Evolutionary conservation across 352 stramenopile species (phyloP).

Genomic region (Phytophthora hybrid): DNA sequence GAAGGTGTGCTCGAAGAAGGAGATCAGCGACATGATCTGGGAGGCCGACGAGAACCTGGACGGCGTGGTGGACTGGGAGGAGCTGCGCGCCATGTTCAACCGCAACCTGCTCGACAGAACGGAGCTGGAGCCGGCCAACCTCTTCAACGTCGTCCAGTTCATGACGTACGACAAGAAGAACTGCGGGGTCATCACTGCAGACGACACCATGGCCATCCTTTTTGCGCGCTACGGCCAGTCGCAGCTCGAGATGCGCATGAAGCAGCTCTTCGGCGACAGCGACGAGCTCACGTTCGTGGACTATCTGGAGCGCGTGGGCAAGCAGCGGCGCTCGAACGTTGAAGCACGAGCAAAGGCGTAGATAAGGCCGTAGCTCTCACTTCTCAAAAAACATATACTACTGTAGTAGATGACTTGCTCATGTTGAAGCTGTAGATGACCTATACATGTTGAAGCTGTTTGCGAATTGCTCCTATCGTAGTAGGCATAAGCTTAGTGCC

Average conservation of each 20-base stretch:
- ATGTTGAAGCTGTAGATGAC: background rate
- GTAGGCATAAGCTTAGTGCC: background rate
- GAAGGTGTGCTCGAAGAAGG: slow-evolving; percentile 94
- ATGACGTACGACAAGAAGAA: slow-evolving; percentile 98
- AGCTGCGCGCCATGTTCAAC: slow-evolving; percentile 97
- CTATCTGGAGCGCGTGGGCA: slow-evolving; percentile 78
- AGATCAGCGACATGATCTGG: slow-evolving; percentile 99
- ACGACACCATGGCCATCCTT: slow-evolving; percentile 99
- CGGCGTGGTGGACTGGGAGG: slow-evolving; percentile 94
- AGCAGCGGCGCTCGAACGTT: slow-evolving; percentile 74
- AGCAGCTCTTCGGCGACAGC: slow-evolving; percentile 91
- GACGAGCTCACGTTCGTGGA: slow-evolving; percentile 85
- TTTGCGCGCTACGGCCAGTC: slow-evolving; percentile 93
- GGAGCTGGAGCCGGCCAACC: slow-evolving; percentile 94
- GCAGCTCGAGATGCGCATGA: slow-evolving; percentile 92
- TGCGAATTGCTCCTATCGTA: background rate
- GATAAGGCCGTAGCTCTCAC: background rate
- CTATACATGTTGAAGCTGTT: background rate
- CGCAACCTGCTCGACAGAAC: slow-evolving; percentile 96
- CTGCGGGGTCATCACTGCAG: slow-evolving; percentile 94
- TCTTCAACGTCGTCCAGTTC: slow-evolving; percentile 98
- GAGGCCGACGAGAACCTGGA: slow-evolving; percentile 98
- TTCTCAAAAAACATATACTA: background rate
- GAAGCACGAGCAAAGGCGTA: slow-evolving; percentile 63
- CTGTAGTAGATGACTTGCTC: background rate